Evolutionary conservation across 495 filamentous ascomycete species (phyloP), one percentile per base, ranked within the genome.

Genomic region (Talaromyces trachyspermus): DNA sequence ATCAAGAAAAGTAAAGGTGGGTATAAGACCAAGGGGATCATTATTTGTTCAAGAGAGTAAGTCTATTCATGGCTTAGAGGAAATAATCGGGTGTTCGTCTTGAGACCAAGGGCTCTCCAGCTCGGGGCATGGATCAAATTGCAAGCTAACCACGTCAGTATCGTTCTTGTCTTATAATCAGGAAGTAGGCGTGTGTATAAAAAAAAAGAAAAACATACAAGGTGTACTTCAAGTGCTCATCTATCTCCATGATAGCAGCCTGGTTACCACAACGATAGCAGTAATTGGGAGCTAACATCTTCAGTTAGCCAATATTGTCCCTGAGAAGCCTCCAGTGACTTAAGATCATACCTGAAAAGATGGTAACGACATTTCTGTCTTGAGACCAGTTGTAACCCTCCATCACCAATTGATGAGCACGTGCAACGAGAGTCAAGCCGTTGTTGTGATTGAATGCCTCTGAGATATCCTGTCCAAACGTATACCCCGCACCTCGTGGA

Each of bases 371-470:
- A 58, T 95, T 96, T 41, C 91, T 71, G 62, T 95, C 90, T 64
- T 95, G 91, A 35, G 86, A 92, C 91, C 91, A 95, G 69, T 95
- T 96, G 68, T 95, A 96, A 44, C 90, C 90, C 59, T 96, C 90
- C 90, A 96, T 96, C 25, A 96, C 90, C 68, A 96, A 71, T 70
- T 96, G 90, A 75, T 96, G 90, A 18, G 90, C 90, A 56, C 90
- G 76, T 48, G 91, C 91, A 52, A 97, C 88, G 43, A 97, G 76
- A 49, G 92, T 97, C 72, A 98, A 74, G 43, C 92, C 92, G 57
- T 98, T 98, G 76, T 98, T 98, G 68, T 98, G 92, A 70, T 98
- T 98, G 76, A 98, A 98, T 3, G 92, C 92, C 71, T 98, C 92
- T 8, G 91, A 96, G 57, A 98, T 98, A 65, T 98, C 92, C 73